Conservation (phyloP, 2,329 filamentous ascomycete species). For the Colletotrichum spinosum region DNA sequence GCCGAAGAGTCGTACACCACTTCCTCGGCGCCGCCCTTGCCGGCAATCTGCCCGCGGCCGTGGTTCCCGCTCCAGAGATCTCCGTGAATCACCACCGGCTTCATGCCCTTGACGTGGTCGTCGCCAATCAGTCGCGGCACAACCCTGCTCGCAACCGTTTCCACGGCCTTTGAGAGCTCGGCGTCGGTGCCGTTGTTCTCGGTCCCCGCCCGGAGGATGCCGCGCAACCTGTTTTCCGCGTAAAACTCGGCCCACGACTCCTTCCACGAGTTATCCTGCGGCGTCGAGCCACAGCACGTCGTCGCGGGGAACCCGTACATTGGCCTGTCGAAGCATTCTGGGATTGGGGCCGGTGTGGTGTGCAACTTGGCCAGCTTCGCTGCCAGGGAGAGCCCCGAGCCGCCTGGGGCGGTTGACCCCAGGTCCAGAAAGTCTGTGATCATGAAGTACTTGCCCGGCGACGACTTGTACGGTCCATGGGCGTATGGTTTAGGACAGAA, state of each 20-base stretch:
- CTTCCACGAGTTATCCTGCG: slow-evolving; percentile 81
- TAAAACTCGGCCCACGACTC: slow-evolving; percentile 88
- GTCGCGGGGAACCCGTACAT: slow-evolving; percentile 86
- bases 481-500: slow-evolving; percentile 83
- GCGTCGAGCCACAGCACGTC: slow-evolving; percentile 88
- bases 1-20: slow-evolving; percentile 86
- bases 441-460: slow-evolving; percentile 65
- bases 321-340: slow-evolving; percentile 66
- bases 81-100: slow-evolving; percentile 88
- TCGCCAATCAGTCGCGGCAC: slow-evolving; percentile 83
- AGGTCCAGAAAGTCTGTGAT: slow-evolving; percentile 87
- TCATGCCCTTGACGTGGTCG: slow-evolving; percentile 70
- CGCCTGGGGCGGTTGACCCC: slow-evolving; percentile 52
- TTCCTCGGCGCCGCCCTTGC: slow-evolving; percentile 68
- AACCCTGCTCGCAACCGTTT: slow-evolving; percentile 71
- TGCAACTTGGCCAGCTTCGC: slow-evolving; percentile 84
- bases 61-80: slow-evolving; percentile 96
- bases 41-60: slow-evolving; percentile 70
- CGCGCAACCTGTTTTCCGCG: slow-evolving; percentile 77
- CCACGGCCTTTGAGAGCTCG: slow-evolving; percentile 72
- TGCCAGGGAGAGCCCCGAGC: slow-evolving; percentile 71
- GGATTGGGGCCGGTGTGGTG: slow-evolving; percentile 76
- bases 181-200: slow-evolving; percentile 72
- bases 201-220: slow-evolving; percentile 70
- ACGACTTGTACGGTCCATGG: slow-evolving; percentile 70